A percentile compares a stretch with the other conserved stretches of the same genome.
Conservation (phyloP, 352 stramenopile species). For the Phytophthora citricola region DNA sequence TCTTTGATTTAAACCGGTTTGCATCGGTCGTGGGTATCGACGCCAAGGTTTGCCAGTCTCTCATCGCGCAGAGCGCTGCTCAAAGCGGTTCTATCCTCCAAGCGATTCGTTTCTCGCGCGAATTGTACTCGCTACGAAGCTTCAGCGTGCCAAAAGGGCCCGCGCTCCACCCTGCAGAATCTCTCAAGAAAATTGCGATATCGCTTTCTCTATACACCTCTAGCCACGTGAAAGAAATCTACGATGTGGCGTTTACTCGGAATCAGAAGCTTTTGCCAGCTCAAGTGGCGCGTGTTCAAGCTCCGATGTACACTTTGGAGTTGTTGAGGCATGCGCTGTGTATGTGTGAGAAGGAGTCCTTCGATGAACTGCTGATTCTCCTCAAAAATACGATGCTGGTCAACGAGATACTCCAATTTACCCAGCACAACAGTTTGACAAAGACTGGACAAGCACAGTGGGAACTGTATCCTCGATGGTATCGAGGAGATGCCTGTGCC, state of each 20-base stretch:
- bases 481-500: conserved; percentile 60
- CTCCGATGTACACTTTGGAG: conserved; percentile 65
- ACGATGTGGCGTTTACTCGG: conserved; percentile 25
- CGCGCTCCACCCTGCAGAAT: conserved; percentile 12
- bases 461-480: conserved; percentile 64
- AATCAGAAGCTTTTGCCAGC: conserved; percentile 23
- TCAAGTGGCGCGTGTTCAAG: conserved; percentile 52
- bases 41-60: conserved; percentile 45
- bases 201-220: conserved; percentile 68
- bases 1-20: conserved; percentile 60
- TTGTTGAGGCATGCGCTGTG: conserved; percentile 70
- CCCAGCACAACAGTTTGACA: conserved; percentile 37
- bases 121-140: conserved; percentile 52
- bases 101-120: conserved; percentile 60
- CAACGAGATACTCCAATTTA: conserved; percentile 60
- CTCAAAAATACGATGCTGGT: conserved; percentile 63
- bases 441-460: conserved; percentile 13
- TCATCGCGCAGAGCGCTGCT: conserved; percentile 50
- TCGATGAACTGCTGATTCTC: conserved; percentile 70
- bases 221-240: conserved; percentile 61
- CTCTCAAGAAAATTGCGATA: conserved; percentile 61
- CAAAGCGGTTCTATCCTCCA: conserved; percentile 53
- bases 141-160: too few species aligned
- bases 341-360: conserved; percentile 55
- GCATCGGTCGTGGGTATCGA: conserved; percentile 53